phyloP scores from a whole-genome alignment of 192 early-diverging fungal genomes.

The Entomortierella parvispora region DNA sequence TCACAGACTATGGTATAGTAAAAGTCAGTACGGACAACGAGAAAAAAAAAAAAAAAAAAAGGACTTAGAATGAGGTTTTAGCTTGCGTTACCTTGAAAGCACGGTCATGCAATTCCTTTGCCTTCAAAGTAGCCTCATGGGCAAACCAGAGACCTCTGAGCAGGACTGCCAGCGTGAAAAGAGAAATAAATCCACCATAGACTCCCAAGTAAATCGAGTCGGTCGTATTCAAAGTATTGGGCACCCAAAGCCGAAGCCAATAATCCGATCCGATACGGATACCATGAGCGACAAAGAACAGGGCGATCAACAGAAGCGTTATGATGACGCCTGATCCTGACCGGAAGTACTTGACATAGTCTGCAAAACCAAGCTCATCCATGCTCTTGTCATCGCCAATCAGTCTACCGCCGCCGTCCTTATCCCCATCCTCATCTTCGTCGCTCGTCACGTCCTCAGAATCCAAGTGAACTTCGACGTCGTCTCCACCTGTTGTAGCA shows the following conservation, averaged over 20 bases:
- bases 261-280: slow-evolving; percentile 35
- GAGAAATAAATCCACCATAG: slow-evolving; percentile 29
- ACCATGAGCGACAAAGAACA: slow-evolving; percentile 25
- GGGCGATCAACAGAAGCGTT: slow-evolving; percentile 4
- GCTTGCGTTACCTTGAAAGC: slow-evolving; percentile 34
- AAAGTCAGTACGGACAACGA: slow-evolving; percentile 68
- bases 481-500: neutral
- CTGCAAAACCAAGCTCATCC: slow-evolving; percentile 36
- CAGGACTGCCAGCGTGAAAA: slow-evolving; percentile 10
- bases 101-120: slow-evolving; percentile 26
- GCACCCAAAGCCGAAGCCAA: slow-evolving; percentile 35
- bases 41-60: slow-evolving; percentile 60
- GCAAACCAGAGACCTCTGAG: slow-evolving; percentile 32
- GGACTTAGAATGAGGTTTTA: neutral
- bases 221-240: slow-evolving; percentile 12
- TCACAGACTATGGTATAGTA: slow-evolving; percentile 70
- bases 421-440: slow-evolving; percentile 5
- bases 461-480: neutral
- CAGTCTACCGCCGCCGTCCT: neutral
- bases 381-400: slow-evolving; percentile 38
- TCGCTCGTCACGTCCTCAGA: slow-evolving; percentile 1
- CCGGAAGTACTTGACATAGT: slow-evolving; percentile 32
- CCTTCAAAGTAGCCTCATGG: slow-evolving; percentile 18
- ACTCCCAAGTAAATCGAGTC: slow-evolving; percentile 22
- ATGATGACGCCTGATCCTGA: slow-evolving; percentile 21